Evolutionary conservation across 805 yeast species (phyloP), one percentile per base, ranked within the genome.

Genomic region (Debaryomyces castellii): DNA sequence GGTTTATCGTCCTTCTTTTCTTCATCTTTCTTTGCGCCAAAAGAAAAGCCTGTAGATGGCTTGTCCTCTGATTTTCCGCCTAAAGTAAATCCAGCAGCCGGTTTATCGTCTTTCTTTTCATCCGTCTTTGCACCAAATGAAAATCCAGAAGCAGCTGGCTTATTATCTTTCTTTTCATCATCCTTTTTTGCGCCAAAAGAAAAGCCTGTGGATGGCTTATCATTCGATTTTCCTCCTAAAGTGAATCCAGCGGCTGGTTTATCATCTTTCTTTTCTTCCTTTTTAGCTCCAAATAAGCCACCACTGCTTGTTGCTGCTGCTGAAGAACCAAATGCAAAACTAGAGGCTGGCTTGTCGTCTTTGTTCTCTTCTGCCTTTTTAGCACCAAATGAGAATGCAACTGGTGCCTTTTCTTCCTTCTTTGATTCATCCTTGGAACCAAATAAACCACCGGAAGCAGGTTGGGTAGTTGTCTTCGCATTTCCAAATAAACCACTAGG

Each of bases 181-280:
- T n/a, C n/a, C n/a, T 50, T 44, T 41, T 55, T 34, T 36, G 57
- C 59, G 10, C 57, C 55, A 21, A 59, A 44, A 3, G 58, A 47
- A 24, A 50, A 46, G 34, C 58, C 38, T 38, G 53, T 21, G 44
- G 50, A 14, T 10, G 58, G 51, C 27, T 49, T 51, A 21, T 47
- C 58, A 21, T 54, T 57, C 18, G 58, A 48, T 36, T 58, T 59
- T 2, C 58, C 57, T n/a, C 67, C 67, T 38, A 63, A 61, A 4
- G 57, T 49, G 24, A 52, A 51, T 2, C 54, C 59, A 34, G 39
- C 51, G 14, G 57, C 42, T 42, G 43, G 55, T 49, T 51, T 57
- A 16, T 48, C 53, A 8, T 51, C 63, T 32, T 48, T 49, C 48
- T 52, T 51, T 23, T 47, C 55, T 2, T 59, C 39, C 22, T 48